A percentile compares a stretch with the other conserved stretches of the same genome.
Evolutionary conservation across 768 basidiomycete genomes (phyloP).

Genomic region (Gloeopeniophorella convolvens): DNA sequence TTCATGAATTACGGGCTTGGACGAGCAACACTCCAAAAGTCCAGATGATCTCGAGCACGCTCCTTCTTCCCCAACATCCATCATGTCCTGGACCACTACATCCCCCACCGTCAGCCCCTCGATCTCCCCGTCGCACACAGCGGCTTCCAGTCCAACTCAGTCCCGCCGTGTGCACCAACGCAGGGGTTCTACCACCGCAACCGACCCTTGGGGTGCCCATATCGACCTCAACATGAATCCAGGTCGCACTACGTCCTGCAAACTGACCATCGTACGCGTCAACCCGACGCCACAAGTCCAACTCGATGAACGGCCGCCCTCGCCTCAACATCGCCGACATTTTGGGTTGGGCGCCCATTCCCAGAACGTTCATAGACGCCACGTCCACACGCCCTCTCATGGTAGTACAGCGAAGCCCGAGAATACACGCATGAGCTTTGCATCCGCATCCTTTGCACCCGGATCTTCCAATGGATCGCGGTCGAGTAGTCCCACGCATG

Average conservation of each 20-base stretch:
- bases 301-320: slow-evolving; percentile 34
- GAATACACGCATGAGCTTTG: slow-evolving; percentile 49
- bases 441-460: slow-evolving; percentile 54
- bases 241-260: slow-evolving; percentile 50
- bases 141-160: slow-evolving; percentile 3
- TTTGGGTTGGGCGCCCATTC: slow-evolving; percentile 24
- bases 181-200: slow-evolving; percentile 61
- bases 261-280: slow-evolving; percentile 71
- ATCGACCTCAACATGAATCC: slow-evolving; percentile 46
- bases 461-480: slow-evolving; percentile 22
- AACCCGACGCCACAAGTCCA: slow-evolving; percentile 26
- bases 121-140: slow-evolving; percentile 7
- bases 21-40: too few species aligned
- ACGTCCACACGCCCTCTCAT: slow-evolving; percentile 28
- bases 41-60: slow-evolving; percentile 1
- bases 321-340: slow-evolving; percentile 25
- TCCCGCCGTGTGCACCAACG: slow-evolving; percentile 43
- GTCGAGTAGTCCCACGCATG: slow-evolving; percentile 24
- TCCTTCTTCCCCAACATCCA: slow-evolving; percentile 14
- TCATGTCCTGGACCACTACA: slow-evolving; percentile 11
- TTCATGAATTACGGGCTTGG: not conserved
- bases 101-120: slow-evolving; percentile 6
- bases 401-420: slow-evolving; percentile 23
- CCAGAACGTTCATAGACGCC: slow-evolving; percentile 24
- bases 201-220: slow-evolving; percentile 61